Evolutionary conservation across 208 protist genomes (phyloP), one percentile per base, ranked within the genome.

Genomic region (Acanthamoeba divionensis): DNA sequence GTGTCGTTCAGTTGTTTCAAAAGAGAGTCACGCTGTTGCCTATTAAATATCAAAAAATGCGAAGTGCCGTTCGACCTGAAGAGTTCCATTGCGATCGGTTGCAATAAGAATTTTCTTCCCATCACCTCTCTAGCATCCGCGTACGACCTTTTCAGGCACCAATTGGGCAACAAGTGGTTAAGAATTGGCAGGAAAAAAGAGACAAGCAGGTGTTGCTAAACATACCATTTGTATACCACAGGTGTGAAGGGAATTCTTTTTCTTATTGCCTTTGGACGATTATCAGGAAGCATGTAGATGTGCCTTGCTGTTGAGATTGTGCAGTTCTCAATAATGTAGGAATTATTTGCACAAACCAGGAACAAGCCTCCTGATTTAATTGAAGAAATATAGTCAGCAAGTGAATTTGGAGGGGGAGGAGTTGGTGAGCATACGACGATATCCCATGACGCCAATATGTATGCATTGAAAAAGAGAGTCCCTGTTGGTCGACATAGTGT

Each of bases 81-180:
- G 31, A 98, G 66, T 93, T 98, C 97, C 52, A 98, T 87, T n/a
- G 95, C 97, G 52, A 93, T 97, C 67, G 96, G 95, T 47, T 93
- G 91, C 95, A 98, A 97, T 88, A 97, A 95, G 93, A 97, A 98
- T 33, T 69, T 65, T 38, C 80, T 36, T 7, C 80, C 60, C 38
- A 88, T 48, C 33, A 88, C 60, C 38, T 88, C 80, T 41, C 57
- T 88, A 12, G 38, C 55, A 36, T 88, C 80, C 57, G 45, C 80
- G 57, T 88, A 88, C 13, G 31, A 15, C 80, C 73, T 83, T 10
- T 4, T 1, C 33, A 0, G 41, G 31, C 13, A 50, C 13, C 26
- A n/a, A 2, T 45, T 41, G 5, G n/a, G n/a, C n/a, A n/a, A n/a
- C n/a, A n/a, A n/a, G n/a, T n/a, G n/a, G n/a, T n/a, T n/a, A n/a